Conservation (phyloP, 208 protist species). For the Wallacemonas collosoma region DNA sequence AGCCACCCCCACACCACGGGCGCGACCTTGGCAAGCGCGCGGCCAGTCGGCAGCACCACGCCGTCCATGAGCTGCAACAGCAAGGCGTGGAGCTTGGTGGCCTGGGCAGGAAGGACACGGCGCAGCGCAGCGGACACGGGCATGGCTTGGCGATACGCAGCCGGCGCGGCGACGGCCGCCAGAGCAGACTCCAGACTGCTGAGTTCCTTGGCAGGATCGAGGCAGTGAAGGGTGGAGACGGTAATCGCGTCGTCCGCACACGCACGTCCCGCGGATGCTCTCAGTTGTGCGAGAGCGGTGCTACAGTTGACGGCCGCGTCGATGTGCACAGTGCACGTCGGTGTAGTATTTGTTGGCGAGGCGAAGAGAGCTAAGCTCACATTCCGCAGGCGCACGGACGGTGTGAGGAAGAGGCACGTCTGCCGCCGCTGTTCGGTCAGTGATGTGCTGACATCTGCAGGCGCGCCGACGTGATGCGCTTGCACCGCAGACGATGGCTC, state of each 20-base stretch:
- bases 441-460: background rate
- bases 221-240: background rate
- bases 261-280: background rate
- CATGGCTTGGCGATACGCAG: slow-evolving; percentile 12
- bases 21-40: background rate
- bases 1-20: background rate
- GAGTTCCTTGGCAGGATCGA: background rate
- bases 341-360: background rate
- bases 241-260: background rate
- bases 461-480: background rate
- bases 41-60: slow-evolving; percentile 8
- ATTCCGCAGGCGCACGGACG: slow-evolving; percentile 22
- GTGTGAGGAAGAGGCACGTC: slow-evolving; percentile 19
- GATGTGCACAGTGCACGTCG: slow-evolving; percentile 7
- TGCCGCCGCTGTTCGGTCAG: background rate
- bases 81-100: background rate
- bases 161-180: background rate
- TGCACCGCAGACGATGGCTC: too few relatives aligned
- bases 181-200: background rate
- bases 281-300: background rate
- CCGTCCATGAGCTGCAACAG: slow-evolving; percentile 6
- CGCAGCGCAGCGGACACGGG: slow-evolving; percentile 2
- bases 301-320: background rate
- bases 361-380: slow-evolving; percentile 26
- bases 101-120: slow-evolving; percentile 2